Conservation (phyloP, 2,329 filamentous ascomycete genomes). For the Phialemonium atrogriseum region DNA sequence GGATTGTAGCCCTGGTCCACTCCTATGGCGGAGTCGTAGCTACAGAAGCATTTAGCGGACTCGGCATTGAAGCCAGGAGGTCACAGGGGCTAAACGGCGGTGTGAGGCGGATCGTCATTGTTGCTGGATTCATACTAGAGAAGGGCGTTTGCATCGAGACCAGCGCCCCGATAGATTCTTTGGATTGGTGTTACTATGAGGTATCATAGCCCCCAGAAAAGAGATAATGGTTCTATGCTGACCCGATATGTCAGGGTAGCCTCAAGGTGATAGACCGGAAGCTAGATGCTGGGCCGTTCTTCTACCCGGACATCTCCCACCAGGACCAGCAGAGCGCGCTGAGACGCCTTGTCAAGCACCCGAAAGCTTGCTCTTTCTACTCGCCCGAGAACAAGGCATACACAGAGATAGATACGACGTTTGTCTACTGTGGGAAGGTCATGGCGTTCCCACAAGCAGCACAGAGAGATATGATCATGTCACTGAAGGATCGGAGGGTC, state of each 20-base stretch:
- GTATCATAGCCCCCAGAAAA: too few species aligned
- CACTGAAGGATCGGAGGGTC: neutral
- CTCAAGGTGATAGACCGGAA: neutral
- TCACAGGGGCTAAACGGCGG: too few species aligned
- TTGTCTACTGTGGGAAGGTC: neutral
- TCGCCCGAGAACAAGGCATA: neutral
- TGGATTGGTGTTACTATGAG: too few species aligned
- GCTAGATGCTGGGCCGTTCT: neutral
- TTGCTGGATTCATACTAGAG: too few species aligned
- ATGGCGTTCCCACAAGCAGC: neutral
- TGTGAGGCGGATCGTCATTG: too few species aligned
- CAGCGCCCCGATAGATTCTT: too few species aligned
- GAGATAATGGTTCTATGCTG: too few species aligned
- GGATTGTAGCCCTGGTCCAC: too few species aligned
- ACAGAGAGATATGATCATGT: neutral
- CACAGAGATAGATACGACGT: neutral
- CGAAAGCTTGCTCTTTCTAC: conserved; percentile 1
- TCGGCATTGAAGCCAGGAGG: too few species aligned
- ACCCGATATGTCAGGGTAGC: neutral
- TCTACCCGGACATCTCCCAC: neutral
- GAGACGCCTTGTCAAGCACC: neutral
- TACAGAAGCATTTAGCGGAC: too few species aligned
- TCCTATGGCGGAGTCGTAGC: too few species aligned
- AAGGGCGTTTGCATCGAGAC: too few species aligned
- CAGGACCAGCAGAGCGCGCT: neutral